These are phyloP conservation scores for Singerocomus inundabilis DNA, from an alignment of 1,284 basidiomycete species.

Conservation along the genomic window DNA sequence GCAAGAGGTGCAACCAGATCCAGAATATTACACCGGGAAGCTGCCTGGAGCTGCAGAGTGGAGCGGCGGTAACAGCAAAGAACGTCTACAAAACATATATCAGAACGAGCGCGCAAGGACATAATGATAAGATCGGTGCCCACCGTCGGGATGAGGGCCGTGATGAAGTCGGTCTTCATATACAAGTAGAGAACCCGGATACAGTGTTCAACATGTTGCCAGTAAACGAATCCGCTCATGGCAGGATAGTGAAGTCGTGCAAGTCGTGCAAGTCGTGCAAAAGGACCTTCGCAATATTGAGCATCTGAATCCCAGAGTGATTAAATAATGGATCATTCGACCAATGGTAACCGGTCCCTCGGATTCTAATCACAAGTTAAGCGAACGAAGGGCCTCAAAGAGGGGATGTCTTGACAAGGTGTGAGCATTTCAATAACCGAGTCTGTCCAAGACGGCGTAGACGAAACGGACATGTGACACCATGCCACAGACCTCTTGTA, in stretches of 20 bases:
- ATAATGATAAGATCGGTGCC: background rate
- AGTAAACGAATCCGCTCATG: slow-evolving; percentile 20
- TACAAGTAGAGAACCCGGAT: slow-evolving; percentile 33
- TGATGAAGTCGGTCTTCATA: slow-evolving; percentile 41
- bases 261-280: slow-evolving; percentile 14
- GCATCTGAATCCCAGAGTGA: background rate
- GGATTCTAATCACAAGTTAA: slow-evolving; percentile 8
- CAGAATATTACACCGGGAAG: slow-evolving; percentile 37
- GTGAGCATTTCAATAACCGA: slow-evolving; percentile 14
- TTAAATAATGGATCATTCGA: slow-evolving; percentile 28
- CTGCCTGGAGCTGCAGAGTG: slow-evolving; percentile 22
- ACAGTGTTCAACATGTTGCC: slow-evolving; percentile 9
- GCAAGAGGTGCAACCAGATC: slow-evolving; percentile 46
- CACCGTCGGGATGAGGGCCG: slow-evolving; percentile 42
- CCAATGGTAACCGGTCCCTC: background rate
- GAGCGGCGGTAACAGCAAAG: slow-evolving; percentile 38
- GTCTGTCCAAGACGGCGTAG: too few species aligned
- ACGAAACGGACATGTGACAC: too few species aligned
- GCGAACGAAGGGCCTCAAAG: slow-evolving; percentile 4
- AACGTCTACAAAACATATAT: slow-evolving; percentile 32
- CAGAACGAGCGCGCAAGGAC: slow-evolving; percentile 1
- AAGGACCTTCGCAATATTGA: background rate
- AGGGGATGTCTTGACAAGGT: slow-evolving; percentile 9
- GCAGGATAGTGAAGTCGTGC: slow-evolving; percentile 23
- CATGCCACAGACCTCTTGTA: background rate